phyloP scores from a whole-genome alignment of 2,329 filamentous ascomycete species.

The Biscogniauxia marginata region DNA sequence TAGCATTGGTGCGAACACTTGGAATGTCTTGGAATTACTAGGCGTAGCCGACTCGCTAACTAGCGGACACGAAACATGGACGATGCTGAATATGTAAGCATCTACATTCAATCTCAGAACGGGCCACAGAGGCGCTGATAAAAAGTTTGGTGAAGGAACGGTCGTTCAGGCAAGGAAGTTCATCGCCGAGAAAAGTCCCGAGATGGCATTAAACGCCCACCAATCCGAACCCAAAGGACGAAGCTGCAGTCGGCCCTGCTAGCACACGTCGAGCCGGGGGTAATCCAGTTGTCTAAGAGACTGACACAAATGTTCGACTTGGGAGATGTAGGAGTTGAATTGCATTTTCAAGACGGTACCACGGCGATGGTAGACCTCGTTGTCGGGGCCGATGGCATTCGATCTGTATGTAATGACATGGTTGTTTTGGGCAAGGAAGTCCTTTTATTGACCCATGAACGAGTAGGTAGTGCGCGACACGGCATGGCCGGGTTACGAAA shows the following conservation, averaged over 20 bases:
- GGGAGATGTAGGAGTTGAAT: slow-evolving; percentile 33
- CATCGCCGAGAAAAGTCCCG: slow-evolving; percentile 21
- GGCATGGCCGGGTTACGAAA: slow-evolving; percentile 26
- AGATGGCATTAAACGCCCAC: slow-evolving; percentile 9
- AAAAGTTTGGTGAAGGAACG: slow-evolving; percentile 20
- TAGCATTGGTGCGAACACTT: slow-evolving; percentile 44
- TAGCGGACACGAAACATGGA: slow-evolving; percentile 27
- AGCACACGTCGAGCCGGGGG: slow-evolving; percentile 41
- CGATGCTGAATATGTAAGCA: slow-evolving; percentile 25
- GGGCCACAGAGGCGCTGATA: neutral
- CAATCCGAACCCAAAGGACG: slow-evolving; percentile 29
- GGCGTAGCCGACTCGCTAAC: slow-evolving; percentile 38
- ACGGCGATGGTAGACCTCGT: slow-evolving; percentile 43
- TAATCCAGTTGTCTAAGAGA: slow-evolving; percentile 45
- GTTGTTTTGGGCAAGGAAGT: slow-evolving; percentile 9
- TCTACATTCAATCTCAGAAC: neutral
- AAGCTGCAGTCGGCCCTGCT: slow-evolving; percentile 49
- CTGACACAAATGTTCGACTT: slow-evolving; percentile 40
- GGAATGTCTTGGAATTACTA: slow-evolving; percentile 46
- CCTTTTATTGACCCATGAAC: slow-evolving; percentile 31
- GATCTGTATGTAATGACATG: slow-evolving; percentile 38
- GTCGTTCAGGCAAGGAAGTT: slow-evolving; percentile 27
- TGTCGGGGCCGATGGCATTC: slow-evolving; percentile 53
- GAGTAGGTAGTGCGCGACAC: slow-evolving; percentile 26
- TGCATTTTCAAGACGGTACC: slow-evolving; percentile 46